Conservation (phyloP, 176 grass and related monocot genomes). For the Saccharum spontaneum region DNA sequence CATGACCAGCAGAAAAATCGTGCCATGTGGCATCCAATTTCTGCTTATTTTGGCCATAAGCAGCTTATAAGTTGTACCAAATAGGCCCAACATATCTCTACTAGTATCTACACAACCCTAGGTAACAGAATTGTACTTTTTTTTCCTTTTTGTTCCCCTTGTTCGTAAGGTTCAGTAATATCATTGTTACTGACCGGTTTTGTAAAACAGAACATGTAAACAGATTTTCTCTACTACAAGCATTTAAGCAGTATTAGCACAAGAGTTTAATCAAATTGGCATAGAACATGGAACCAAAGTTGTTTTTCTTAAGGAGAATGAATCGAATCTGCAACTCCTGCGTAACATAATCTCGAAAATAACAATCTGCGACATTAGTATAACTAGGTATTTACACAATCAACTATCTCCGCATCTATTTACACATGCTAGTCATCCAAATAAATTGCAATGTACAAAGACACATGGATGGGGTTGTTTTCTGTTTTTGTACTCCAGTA, state of each 20-base stretch:
- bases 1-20: background rate
- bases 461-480: no score
- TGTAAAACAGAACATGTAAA: background rate
- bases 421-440: background rate
- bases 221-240: background rate
- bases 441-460: background rate
- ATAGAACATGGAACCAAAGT: background rate
- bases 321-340: background rate
- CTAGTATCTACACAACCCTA: background rate
- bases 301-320: background rate
- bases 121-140: background rate
- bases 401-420: background rate
- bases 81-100: background rate
- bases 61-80: background rate
- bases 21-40: background rate
- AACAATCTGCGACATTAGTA: background rate
- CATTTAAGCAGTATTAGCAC: background rate
- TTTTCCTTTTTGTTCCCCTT: background rate
- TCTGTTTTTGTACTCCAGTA: background rate
- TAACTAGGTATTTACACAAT: background rate
- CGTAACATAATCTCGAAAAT: background rate
- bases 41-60: background rate
- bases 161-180: background rate
- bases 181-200: background rate
- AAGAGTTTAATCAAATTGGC: background rate